Evolutionary conservation across 495 filamentous ascomycete species (phyloP).

Genomic region (Hypoxylon lenormandii): DNA sequence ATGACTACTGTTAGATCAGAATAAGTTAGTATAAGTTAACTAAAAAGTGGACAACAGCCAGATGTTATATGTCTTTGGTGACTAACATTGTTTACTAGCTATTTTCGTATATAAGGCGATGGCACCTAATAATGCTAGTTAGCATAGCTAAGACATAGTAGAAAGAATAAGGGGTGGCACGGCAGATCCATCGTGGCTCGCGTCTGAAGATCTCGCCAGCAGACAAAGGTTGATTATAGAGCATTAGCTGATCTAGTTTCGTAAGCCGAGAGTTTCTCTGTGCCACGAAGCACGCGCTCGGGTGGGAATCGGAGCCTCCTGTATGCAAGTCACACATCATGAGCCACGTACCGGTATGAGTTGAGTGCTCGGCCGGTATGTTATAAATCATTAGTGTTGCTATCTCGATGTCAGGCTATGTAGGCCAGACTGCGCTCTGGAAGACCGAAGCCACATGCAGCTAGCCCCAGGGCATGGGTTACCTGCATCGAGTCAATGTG

Average conservation of each 20-base stretch:
- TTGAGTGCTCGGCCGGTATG: neutral
- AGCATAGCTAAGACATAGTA: neutral
- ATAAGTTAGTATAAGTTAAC: neutral
- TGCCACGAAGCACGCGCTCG: neutral
- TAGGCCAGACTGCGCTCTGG: slow-evolving; percentile 2
- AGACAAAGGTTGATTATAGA: neutral
- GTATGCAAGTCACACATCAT: neutral
- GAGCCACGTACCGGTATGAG: neutral
- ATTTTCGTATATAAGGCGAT: slow-evolving; percentile 3
- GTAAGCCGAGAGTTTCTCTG: neutral
- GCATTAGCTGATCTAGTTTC: slow-evolving; percentile 1
- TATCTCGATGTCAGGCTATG: neutral
- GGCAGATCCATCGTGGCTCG: neutral
- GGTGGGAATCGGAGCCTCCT: neutral
- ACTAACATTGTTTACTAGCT: neutral
- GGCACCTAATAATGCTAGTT: neutral
- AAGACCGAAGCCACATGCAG: slow-evolving; percentile 35
- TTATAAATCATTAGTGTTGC: neutral
- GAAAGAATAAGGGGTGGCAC: neutral
- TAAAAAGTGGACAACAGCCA: neutral
- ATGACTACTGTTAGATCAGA: neutral
- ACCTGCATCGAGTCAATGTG: slow-evolving; percentile 22
- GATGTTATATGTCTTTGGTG: neutral
- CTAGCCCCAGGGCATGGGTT: slow-evolving; percentile 29
- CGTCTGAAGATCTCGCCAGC: neutral